phyloP scores from a whole-genome alignment of 352 stramenopile species.

The Pythium myriotylum region DNA sequence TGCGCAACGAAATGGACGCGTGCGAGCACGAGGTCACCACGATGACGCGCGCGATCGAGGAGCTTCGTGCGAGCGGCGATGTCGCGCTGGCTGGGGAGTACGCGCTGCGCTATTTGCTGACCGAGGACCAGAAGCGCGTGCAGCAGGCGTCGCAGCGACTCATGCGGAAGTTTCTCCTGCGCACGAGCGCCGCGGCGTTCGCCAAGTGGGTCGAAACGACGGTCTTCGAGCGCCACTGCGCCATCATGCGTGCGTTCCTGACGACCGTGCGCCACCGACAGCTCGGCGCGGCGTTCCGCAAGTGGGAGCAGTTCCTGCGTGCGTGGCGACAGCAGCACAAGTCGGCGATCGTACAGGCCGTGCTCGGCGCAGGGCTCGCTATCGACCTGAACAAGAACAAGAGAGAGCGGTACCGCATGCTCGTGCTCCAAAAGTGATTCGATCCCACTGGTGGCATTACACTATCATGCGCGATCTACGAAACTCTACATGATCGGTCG shows the following conservation, averaged over 20 bases:
- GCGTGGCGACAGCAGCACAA: constrained; percentile 49
- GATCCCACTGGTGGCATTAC: neutral
- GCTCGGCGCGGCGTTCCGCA: constrained; percentile 56
- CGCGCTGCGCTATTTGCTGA: constrained; percentile 64
- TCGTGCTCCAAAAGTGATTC: constrained; percentile 65
- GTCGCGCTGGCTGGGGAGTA: constrained; percentile 60
- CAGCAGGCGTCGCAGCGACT: constrained; percentile 51
- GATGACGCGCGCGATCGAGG: constrained; percentile 36
- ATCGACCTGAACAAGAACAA: constrained; percentile 69
- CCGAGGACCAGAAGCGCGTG: constrained; percentile 46
- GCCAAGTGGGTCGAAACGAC: constrained; percentile 50
- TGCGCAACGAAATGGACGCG: constrained; percentile 69
- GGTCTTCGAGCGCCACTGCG: constrained; percentile 46
- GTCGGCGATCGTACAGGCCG: constrained; percentile 34
- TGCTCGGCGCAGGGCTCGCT: constrained; percentile 51
- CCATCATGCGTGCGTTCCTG: constrained; percentile 49
- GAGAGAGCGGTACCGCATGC: constrained; percentile 64
- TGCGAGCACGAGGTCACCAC: constrained; percentile 45
- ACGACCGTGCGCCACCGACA: constrained; percentile 47
- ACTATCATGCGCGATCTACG: neutral
- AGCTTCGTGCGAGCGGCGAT: constrained; percentile 45
- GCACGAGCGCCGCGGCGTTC: constrained; percentile 41
- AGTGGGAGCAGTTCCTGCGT: constrained; percentile 50
- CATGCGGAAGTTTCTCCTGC: constrained; percentile 46
- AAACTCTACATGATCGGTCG: neutral